phyloP scores from a whole-genome alignment of 371 early-diverging fungal genomes.

The Syncephalastrum racemosum region DNA sequence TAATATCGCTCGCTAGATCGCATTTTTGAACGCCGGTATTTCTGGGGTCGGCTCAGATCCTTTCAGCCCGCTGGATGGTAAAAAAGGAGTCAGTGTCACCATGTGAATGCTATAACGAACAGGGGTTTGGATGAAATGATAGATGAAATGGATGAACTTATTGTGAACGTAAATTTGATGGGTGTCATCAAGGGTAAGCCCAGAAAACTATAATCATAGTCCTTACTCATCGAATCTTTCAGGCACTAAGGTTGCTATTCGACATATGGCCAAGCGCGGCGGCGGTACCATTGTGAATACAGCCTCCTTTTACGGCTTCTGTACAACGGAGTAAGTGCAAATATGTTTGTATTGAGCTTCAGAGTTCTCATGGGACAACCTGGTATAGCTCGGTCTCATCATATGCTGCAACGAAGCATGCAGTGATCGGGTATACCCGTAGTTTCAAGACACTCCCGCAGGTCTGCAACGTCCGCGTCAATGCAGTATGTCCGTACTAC shows the following conservation, averaged over 20 bases:
- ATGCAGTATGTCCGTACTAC: constrained; percentile 24
- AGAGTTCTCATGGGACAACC: constrained; percentile 1
- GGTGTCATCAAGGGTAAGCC: constrained; percentile 52
- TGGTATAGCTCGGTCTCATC: constrained; percentile 1
- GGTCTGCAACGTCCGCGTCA: constrained; percentile 36
- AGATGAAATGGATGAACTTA: constrained; percentile 29
- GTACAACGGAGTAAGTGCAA: constrained; percentile 4
- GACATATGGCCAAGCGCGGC: constrained; percentile 32
- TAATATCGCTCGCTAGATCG: neutral
- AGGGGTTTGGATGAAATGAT: neutral
- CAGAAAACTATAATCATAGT: neutral
- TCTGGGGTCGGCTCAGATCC: constrained; percentile 23
- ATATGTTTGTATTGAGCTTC: constrained; percentile 1
- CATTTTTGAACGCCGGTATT: constrained; percentile 17
- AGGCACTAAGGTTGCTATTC: constrained; percentile 32
- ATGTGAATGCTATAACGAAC: neutral
- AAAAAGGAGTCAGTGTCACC: constrained; percentile 13
- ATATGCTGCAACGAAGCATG: constrained; percentile 20
- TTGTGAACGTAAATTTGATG: constrained; percentile 63
- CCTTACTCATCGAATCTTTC: constrained; percentile 3
- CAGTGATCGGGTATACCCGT: constrained; percentile 18
- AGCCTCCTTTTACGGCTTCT: constrained; percentile 32
- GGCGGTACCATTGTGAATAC: constrained; percentile 44
- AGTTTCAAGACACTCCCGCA: constrained; percentile 12
- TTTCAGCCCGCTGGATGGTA: constrained; percentile 22